Evolutionary conservation across 176 grass and related monocot genomes (phyloP).

Genomic region (Paspalum notatum): DNA sequence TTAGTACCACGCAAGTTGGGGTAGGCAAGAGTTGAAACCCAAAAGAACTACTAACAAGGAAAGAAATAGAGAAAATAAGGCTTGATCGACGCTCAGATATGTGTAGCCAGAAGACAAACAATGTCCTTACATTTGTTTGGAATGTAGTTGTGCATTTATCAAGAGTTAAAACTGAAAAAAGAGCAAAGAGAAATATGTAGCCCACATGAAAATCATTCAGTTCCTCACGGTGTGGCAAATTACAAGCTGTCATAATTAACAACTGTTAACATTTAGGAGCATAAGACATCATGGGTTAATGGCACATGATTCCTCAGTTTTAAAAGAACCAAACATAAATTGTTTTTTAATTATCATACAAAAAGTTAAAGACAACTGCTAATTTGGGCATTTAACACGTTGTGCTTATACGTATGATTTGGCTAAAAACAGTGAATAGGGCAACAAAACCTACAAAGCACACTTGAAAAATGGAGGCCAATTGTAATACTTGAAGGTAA

Average conservation of each 20-base stretch:
- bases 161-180: conserved; percentile 16
- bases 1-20: no score
- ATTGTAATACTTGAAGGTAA: background rate
- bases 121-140: background rate
- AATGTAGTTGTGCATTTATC: conserved; percentile 14
- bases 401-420: conserved; percentile 28
- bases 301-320: background rate
- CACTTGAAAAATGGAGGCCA: background rate
- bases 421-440: background rate
- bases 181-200: background rate
- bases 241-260: conserved; percentile 1
- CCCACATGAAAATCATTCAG: conserved; percentile 14
- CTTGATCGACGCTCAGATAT: no score
- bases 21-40: no score
- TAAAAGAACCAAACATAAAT: background rate
- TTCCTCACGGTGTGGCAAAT: background rate
- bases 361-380: conserved; percentile 2
- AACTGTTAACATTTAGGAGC: background rate
- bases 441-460: conserved; percentile 12
- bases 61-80: no score
- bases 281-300: background rate
- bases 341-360: background rate
- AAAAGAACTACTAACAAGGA: no score
- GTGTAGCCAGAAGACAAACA: background rate
- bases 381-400: conserved; percentile 5